Conservation (phyloP, 805 yeast genomes). For the Kodamaea nitidulidarum region DNA sequence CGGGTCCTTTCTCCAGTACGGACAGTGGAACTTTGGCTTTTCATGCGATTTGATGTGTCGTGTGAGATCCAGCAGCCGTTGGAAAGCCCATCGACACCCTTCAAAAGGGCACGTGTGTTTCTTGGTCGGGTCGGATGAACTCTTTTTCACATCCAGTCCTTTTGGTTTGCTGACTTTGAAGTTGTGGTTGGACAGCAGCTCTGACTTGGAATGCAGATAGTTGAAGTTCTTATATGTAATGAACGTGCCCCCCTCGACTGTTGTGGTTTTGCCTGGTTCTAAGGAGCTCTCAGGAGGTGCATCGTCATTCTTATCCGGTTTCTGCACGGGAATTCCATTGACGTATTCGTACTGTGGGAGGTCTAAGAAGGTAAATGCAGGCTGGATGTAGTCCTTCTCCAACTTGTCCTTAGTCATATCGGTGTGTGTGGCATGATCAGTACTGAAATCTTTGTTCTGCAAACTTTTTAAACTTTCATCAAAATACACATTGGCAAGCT, state of each 20-base stretch:
- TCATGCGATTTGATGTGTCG: constrained; percentile 66
- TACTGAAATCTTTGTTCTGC: background rate
- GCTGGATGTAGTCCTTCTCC: constrained; percentile 4
- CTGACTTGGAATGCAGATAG: constrained; percentile 3
- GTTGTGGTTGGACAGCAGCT: constrained; percentile 2
- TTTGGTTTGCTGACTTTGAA: constrained; percentile 15
- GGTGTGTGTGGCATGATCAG: background rate
- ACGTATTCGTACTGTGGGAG: constrained; percentile 5
- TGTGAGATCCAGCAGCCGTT: constrained; percentile 63
- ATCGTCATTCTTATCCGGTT: background rate
- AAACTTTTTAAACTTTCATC: background rate
- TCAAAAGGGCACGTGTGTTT: constrained; percentile 39
- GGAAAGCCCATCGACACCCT: constrained; percentile 66
- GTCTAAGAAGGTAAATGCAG: constrained; percentile 4
- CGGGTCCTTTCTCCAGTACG: constrained; percentile 64
- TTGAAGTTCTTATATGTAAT: constrained; percentile 6
- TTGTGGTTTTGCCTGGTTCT: constrained; percentile 1
- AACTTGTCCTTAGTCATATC: constrained; percentile 8
- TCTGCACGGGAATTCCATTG: constrained; percentile 2
- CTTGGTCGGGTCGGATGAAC: constrained; percentile 13
- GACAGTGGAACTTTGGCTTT: constrained; percentile 66
- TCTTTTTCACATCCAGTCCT: constrained; percentile 4
- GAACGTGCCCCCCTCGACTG: constrained; percentile 4
- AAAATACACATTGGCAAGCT: no score
- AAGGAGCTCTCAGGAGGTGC: background rate